These are phyloP conservation scores for Clonostachys sp. DNA, from an alignment of 2,329 filamentous ascomycete genomes.

Conservation along the genomic window DNA sequence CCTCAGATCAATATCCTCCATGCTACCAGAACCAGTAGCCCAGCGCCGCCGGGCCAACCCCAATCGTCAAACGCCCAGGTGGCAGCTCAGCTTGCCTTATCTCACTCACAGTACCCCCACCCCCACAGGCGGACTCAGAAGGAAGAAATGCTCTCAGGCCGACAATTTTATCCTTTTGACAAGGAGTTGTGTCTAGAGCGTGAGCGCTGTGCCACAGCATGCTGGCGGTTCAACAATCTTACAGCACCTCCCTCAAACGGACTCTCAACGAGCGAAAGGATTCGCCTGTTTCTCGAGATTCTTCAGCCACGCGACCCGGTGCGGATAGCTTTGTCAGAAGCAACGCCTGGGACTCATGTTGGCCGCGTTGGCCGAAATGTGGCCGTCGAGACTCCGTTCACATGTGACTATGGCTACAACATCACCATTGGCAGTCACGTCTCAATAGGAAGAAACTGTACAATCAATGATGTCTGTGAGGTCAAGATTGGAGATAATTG, in stretches of 20 bases:
- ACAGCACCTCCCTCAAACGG: slow-evolving; percentile 70
- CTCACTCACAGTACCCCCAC: slow-evolving; percentile 43
- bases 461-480: slow-evolving; percentile 79
- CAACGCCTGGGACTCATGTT: slow-evolving; percentile 44
- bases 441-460: slow-evolving; percentile 77
- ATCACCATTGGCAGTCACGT: slow-evolving; percentile 83
- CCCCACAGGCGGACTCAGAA: slow-evolving; percentile 61
- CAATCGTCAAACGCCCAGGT: slow-evolving; percentile 41
- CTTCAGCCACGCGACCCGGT: slow-evolving; percentile 57
- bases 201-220: slow-evolving; percentile 75
- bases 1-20: slow-evolving; percentile 55
- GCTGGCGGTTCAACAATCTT: slow-evolving; percentile 79
- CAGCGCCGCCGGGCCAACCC: slow-evolving; percentile 29
- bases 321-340: slow-evolving; percentile 49
- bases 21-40: slow-evolving; percentile 43
- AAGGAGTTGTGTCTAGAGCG: slow-evolving; percentile 76
- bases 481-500: slow-evolving; percentile 77
- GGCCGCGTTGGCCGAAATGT: slow-evolving; percentile 71
- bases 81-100: slow-evolving; percentile 55
- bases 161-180: slow-evolving; percentile 76
- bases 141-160: slow-evolving; percentile 81
- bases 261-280: slow-evolving; percentile 63
- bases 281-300: slow-evolving; percentile 68
- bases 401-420: slow-evolving; percentile 95
- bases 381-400: slow-evolving; percentile 82